Evolutionary conservation across 305 asterid species (phyloP).

Genomic region (Lippia alba): DNA sequence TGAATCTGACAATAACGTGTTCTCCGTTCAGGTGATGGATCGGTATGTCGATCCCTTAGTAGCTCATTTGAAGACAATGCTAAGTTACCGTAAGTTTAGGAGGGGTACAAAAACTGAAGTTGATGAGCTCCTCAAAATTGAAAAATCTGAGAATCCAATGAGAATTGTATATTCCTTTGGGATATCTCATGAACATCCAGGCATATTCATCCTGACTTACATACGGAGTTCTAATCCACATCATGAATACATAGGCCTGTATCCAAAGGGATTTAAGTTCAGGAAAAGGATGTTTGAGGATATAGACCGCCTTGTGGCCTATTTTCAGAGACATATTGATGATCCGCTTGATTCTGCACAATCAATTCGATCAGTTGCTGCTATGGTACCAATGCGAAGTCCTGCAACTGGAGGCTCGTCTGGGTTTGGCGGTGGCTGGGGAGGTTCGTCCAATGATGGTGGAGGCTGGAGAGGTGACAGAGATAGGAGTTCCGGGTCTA

Average conservation of each 20-base stretch:
- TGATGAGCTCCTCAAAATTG: conserved; percentile 79
- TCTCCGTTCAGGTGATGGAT: conserved; percentile 80
- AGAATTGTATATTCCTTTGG: conserved; percentile 94
- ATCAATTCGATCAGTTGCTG: conserved; percentile 83
- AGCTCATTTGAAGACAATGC: conserved; percentile 86
- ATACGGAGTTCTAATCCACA: conserved; percentile 93
- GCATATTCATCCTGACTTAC: conserved; percentile 90
- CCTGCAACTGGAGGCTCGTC: conserved; percentile 79
- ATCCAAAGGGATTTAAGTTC: conserved; percentile 93
- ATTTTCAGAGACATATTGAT: conserved; percentile 92
- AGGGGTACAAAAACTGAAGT: conserved; percentile 83
- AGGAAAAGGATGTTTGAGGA: conserved; percentile 91
- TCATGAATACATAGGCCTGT: conserved; percentile 91
- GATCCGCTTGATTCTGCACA: conserved; percentile 79
- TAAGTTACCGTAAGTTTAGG: conserved; percentile 87
- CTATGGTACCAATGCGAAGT: conserved; percentile 91
- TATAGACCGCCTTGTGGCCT: conserved; percentile 85
- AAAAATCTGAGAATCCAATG: conserved; percentile 86
- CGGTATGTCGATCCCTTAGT: conserved; percentile 98
- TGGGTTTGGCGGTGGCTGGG: conserved; percentile 77
- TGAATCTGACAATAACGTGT: conserved; percentile 12
- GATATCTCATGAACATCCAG: conserved; percentile 95
- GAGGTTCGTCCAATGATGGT: conserved; percentile 72
- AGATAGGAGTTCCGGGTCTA: conserved; percentile 72
- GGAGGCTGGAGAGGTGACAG: conserved; percentile 78